phyloP scores from a whole-genome alignment of 2,329 filamentous ascomycete genomes.

The Xylaria sp. region DNA sequence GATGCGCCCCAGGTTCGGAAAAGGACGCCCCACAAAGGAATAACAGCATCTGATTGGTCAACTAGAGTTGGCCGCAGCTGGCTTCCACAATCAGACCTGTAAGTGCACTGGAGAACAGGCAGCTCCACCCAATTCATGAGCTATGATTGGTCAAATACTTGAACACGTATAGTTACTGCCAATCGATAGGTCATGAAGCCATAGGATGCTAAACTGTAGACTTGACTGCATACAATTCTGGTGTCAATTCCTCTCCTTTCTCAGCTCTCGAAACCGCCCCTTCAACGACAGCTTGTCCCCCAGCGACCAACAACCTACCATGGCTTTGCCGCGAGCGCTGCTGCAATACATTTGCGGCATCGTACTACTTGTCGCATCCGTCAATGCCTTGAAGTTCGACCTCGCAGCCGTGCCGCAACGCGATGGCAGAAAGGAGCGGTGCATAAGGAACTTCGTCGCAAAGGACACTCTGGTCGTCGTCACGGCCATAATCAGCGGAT shows the following conservation, averaged over 20 bases:
- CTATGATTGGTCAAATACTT: slow-evolving; percentile 30
- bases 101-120: background rate
- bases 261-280: background rate
- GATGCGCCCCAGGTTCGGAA: slow-evolving; percentile 11
- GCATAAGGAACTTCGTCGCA: slow-evolving; percentile 94
- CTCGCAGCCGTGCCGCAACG: slow-evolving; percentile 72
- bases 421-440: slow-evolving; percentile 78
- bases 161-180: slow-evolving; percentile 31
- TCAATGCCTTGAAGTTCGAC: slow-evolving; percentile 90
- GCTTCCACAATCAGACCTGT: background rate
- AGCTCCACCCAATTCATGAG: slow-evolving; percentile 10
- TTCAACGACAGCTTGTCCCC: slow-evolving; percentile 4
- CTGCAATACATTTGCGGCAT: slow-evolving; percentile 70
- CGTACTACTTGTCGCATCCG: slow-evolving; percentile 64
- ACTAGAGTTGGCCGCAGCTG: background rate
- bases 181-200: slow-evolving; percentile 9
- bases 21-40: background rate
- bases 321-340: slow-evolving; percentile 63
- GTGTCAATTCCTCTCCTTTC: slow-evolving; percentile 1
- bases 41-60: slow-evolving; percentile 1
- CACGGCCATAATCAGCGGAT: slow-evolving; percentile 87
- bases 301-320: slow-evolving; percentile 44
- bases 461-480: slow-evolving; percentile 95
- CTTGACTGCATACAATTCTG: background rate
- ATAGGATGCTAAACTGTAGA: background rate